Conservation (phyloP, 2,329 filamentous ascomycete species). For the Delphinella strobiligena region DNA sequence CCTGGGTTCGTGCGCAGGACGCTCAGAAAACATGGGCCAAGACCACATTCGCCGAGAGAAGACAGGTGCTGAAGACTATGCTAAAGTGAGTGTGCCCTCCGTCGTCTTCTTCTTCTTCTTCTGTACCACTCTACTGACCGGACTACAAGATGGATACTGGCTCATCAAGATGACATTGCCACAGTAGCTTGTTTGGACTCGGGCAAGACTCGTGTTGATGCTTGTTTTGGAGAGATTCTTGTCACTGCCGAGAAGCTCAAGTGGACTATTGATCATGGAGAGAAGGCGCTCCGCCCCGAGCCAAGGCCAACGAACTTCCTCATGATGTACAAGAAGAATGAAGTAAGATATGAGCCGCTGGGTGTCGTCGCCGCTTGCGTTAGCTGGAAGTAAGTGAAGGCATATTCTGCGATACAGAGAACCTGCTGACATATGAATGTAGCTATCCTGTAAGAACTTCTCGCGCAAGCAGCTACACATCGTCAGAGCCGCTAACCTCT, state of each 20-base stretch:
- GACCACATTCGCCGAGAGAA: conserved; percentile 66
- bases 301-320: conserved; percentile 75
- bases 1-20: conserved; percentile 57
- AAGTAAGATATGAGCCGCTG: conserved; percentile 79
- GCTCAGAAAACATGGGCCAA: conserved; percentile 69
- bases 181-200: conserved; percentile 79
- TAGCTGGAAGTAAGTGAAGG: conserved; percentile 71
- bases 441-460: conserved; percentile 31
- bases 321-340: conserved; percentile 92
- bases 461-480: neutral
- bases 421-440: conserved; percentile 1
- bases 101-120: neutral
- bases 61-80: conserved; percentile 68
- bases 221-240: conserved; percentile 84
- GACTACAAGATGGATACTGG: conserved; percentile 53
- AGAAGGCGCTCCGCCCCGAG: conserved; percentile 61
- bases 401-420: neutral
- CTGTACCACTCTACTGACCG: neutral
- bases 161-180: conserved; percentile 81
- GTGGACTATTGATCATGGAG: conserved; percentile 88
- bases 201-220: conserved; percentile 93
- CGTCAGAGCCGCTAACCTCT: neutral
- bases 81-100: conserved; percentile 40
- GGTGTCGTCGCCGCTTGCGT: conserved; percentile 88
- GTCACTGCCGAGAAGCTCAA: conserved; percentile 88